Evolutionary conservation across 2,329 filamentous ascomycete genomes (phyloP), one percentile per base, ranked within the genome.

Genomic region (Paracamarosporium sp.): DNA sequence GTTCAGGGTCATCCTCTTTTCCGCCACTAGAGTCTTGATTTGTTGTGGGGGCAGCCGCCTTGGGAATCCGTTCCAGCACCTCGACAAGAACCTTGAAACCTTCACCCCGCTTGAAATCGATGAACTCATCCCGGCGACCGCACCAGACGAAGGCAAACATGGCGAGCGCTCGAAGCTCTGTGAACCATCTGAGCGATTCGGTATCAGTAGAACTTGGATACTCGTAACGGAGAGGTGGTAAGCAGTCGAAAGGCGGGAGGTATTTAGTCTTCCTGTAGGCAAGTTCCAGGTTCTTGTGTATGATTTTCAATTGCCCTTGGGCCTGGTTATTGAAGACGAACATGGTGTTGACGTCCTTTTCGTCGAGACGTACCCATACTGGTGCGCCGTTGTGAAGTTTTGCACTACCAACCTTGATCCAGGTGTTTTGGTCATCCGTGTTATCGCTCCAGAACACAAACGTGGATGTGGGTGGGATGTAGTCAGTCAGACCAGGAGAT

Each of bases 371-470:
- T 9, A 51, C 36, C n/a, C 17, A 43, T 6, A 51, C 24, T 13
- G 48, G 33, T 17, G 3, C 2, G 11, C n/a, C 28, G 3, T 9
- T n/a, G 4, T 30, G 20, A 13, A 50, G 5, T 13, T 17, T 9
- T 11, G 31, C 13, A 4, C 11, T 17, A 7, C 35, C 48, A 17
- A 51, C 22, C 17, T 22, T 31, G n/a, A 51, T 5, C 24, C 25
- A 51, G n/a, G 9, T 6, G 5, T 31, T 50, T 3, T 50, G 5
- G 2, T 28, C 4, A 4, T 40, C 15, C 9, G 44, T 47, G 45
- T 31, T 22, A n/a, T 51, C 48, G 36, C n/a, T 51, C n/a, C 25
- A 51, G 35, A 51, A 51, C 5, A 31, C 15, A 17, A 51, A 41
- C 5, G 3, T 24, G 15, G 25, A 24, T 5, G n/a, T 2, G 5